phyloP scores from a whole-genome alignment of 2,329 filamentous ascomycete species.

The Fusarium anguioides region DNA sequence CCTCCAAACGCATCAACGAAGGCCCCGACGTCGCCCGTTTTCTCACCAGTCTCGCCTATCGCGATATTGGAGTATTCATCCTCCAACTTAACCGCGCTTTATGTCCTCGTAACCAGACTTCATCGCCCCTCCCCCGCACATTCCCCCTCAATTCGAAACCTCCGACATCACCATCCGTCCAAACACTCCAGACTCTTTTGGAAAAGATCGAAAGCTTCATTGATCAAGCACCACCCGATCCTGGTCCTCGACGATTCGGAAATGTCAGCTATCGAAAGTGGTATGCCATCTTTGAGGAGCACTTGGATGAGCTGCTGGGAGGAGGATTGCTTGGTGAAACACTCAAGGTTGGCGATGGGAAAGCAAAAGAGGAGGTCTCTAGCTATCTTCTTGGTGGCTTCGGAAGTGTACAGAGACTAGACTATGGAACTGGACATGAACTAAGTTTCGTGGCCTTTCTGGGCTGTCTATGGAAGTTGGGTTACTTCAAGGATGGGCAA shows the following conservation, averaged over 20 bases:
- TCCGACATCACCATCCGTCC: conserved; percentile 64
- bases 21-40: conserved; percentile 84
- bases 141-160: conserved; percentile 57
- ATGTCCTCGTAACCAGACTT: conserved; percentile 73
- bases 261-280: conserved; percentile 92
- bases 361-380: conserved; percentile 74
- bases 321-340: conserved; percentile 47
- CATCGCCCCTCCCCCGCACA: conserved; percentile 49
- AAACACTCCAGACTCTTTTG: conserved; percentile 74
- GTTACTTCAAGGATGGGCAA: conserved; percentile 73
- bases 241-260: conserved; percentile 88
- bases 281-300: conserved; percentile 75
- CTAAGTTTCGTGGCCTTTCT: conserved; percentile 94
- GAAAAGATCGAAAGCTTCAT: conserved; percentile 73
- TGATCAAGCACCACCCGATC: conserved; percentile 83
- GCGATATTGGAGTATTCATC: conserved; percentile 86
- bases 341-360: conserved; percentile 49
- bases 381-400: conserved; percentile 87
- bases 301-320: conserved; percentile 55
- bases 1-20: conserved; percentile 86
- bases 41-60: conserved; percentile 82
- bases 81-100: conserved; percentile 90
- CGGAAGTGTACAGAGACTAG: conserved; percentile 87
- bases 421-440: conserved; percentile 97
- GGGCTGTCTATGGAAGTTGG: conserved; percentile 89